Evolutionary conservation across 164 flowering plant genomes (phyloP).

Genomic region (Stephania yunnanensis): DNA sequence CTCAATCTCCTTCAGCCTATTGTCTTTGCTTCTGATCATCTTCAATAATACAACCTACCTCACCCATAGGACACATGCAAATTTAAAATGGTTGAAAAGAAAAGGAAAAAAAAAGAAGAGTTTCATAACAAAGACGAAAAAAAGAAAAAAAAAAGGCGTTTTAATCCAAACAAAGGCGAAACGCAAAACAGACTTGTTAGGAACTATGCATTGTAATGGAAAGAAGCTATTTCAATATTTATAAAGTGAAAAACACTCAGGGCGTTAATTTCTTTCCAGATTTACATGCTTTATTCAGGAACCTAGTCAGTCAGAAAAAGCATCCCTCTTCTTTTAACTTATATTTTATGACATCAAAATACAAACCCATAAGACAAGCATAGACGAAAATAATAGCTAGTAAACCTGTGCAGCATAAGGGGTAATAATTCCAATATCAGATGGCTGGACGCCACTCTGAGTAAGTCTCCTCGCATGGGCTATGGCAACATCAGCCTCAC

Average conservation of each 20-base stretch:
- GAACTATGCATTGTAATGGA: neutral
- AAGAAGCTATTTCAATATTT: neutral
- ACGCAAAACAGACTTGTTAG: neutral
- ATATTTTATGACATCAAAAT: neutral
- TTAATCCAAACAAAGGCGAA: neutral
- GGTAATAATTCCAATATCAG: slow-evolving; percentile 89
- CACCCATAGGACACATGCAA: neutral
- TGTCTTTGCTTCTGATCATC: slow-evolving; percentile 65
- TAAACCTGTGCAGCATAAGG: slow-evolving; percentile 97
- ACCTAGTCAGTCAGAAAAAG: slow-evolving; percentile 29
- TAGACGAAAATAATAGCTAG: neutral
- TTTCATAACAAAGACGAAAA: too few relatives aligned
- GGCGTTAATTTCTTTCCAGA: neutral
- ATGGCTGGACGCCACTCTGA: slow-evolving; percentile 70
- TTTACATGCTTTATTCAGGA: neutral
- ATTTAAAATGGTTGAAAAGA: slow-evolving; percentile 2
- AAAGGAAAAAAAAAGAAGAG: too few relatives aligned
- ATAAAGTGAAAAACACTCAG: neutral
- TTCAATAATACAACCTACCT: slow-evolving; percentile 78
- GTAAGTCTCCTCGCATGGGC: slow-evolving; percentile 90
- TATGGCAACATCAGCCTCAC: slow-evolving; percentile 94
- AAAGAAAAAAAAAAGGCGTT: neutral
- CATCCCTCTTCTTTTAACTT: neutral
- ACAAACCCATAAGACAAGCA: neutral
- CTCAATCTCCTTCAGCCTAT: slow-evolving; percentile 72